Percentiles rank a stretch among this genome's conserved stretches.
These are phyloP conservation scores for Debaryomyces fabryi DNA, from an alignment of 1,139 yeast genomes.

Conservation along the genomic window DNA sequence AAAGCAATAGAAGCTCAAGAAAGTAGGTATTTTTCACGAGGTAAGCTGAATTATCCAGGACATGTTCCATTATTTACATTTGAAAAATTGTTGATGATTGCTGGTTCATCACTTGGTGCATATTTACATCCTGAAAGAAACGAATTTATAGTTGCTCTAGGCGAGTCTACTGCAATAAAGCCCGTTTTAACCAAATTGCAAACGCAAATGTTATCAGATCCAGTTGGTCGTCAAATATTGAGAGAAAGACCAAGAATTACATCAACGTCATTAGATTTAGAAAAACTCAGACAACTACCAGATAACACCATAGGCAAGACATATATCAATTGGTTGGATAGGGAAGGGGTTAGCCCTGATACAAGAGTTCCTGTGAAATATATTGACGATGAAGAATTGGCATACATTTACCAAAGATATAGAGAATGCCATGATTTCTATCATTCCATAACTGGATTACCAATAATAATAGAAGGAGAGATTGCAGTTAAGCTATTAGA, in stretches of 20 bases:
- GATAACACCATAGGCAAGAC: constrained; percentile 76
- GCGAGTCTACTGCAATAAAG: constrained; percentile 86
- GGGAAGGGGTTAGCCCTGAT: constrained; percentile 92
- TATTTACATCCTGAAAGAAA: constrained; percentile 79
- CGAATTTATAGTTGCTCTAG: constrained; percentile 87
- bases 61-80: constrained; percentile 73
- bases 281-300: constrained; percentile 61
- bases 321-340: constrained; percentile 79
- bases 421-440: constrained; percentile 97
- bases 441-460: constrained; percentile 89
- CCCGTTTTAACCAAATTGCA: constrained; percentile 65
- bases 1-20: constrained; percentile 27
- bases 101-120: constrained; percentile 83
- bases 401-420: constrained; percentile 88
- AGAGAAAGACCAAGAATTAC: constrained; percentile 85
- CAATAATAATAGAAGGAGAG: constrained; percentile 93
- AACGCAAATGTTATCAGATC: constrained; percentile 72
- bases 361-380: constrained; percentile 85
- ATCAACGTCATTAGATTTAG: constrained; percentile 66
- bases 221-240: constrained; percentile 75
- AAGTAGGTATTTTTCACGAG: constrained; percentile 39
- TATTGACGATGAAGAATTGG: constrained; percentile 88
- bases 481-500: constrained; percentile 91
- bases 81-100: constrained; percentile 67
- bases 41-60: constrained; percentile 64